These are phyloP conservation scores for Friedmanniomyces simplex DNA, from an alignment of 495 filamentous ascomycete species.

Conservation along the genomic window DNA sequence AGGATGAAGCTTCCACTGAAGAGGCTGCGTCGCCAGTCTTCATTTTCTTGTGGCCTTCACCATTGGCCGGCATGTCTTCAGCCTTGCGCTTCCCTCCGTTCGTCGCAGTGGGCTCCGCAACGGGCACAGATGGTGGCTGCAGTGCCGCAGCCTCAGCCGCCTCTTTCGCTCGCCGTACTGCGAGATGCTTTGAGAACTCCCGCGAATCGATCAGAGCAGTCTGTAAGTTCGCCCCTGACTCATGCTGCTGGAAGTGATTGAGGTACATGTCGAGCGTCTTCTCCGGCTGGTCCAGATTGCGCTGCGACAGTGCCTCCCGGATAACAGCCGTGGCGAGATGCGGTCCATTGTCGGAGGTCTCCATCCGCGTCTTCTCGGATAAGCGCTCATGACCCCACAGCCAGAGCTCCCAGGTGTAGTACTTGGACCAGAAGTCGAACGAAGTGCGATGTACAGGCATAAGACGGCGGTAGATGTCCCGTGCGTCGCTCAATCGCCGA, in stretches of 20 bases:
- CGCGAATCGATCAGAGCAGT: constrained; percentile 55
- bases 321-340: constrained; percentile 61
- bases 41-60: constrained; percentile 45
- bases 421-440: constrained; percentile 87
- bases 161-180: constrained; percentile 57
- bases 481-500: constrained; percentile 54
- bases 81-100: constrained; percentile 25
- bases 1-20: constrained; percentile 23
- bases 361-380: constrained; percentile 21
- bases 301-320: constrained; percentile 56
- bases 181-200: constrained; percentile 42
- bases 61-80: constrained; percentile 31
- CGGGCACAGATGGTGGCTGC: constrained; percentile 30
- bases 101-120: background rate
- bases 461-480: constrained; percentile 64
- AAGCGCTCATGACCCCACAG: constrained; percentile 40
- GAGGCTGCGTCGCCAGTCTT: constrained; percentile 40
- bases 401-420: constrained; percentile 83
- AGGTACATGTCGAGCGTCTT: constrained; percentile 73
- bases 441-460: constrained; percentile 56
- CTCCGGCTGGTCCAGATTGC: constrained; percentile 82
- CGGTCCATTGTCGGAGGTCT: constrained; percentile 36
- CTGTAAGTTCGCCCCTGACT: constrained; percentile 60
- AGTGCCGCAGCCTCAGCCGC: constrained; percentile 36
- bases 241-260: constrained; percentile 79